phyloP scores from a whole-genome alignment of 768 basidiomycete species.

The Mycena crocata region DNA sequence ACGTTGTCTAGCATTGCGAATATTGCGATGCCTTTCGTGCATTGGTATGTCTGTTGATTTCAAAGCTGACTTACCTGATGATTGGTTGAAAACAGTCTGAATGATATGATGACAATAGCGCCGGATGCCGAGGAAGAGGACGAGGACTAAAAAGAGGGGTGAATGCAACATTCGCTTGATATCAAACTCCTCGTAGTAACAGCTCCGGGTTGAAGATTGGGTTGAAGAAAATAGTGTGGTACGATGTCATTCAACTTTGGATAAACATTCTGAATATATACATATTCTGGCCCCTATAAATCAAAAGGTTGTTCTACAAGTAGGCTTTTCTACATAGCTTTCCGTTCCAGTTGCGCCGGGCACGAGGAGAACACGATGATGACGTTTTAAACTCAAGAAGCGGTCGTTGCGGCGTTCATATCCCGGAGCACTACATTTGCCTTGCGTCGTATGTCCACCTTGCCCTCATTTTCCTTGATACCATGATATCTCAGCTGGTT shows the following conservation, averaged over 20 bases:
- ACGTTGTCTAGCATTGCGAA: conserved; percentile 64
- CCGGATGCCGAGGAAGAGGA: conserved; percentile 46
- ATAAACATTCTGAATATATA: neutral
- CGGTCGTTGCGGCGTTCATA: conserved; percentile 35
- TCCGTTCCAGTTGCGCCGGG: neutral
- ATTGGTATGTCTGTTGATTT: conserved; percentile 62
- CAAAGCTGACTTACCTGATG: conserved; percentile 11
- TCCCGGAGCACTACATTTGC: conserved; percentile 15
- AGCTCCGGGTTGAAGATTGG: neutral
- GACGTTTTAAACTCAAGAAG: conserved; percentile 34
- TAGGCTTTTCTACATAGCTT: neutral
- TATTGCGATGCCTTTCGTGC: conserved; percentile 81
- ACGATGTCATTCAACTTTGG: conserved; percentile 3
- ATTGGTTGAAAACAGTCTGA: conserved; percentile 60
- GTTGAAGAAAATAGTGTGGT: neutral
- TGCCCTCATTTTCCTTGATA: conserved; percentile 22
- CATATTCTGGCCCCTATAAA: neutral
- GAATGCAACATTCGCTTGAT: neutral
- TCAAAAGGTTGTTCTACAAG: neutral
- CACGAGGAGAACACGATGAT: conserved; percentile 33
- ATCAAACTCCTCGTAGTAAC: neutral
- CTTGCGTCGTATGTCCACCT: conserved; percentile 29
- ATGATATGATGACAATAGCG: conserved; percentile 76
- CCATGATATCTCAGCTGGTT: conserved; percentile 31
- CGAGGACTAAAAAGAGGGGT: conserved; percentile 38